Evolutionary conservation across 2,329 filamentous ascomycete genomes (phyloP), one percentile per base, ranked within the genome.

Genomic region (Alternaria conjuncta): DNA sequence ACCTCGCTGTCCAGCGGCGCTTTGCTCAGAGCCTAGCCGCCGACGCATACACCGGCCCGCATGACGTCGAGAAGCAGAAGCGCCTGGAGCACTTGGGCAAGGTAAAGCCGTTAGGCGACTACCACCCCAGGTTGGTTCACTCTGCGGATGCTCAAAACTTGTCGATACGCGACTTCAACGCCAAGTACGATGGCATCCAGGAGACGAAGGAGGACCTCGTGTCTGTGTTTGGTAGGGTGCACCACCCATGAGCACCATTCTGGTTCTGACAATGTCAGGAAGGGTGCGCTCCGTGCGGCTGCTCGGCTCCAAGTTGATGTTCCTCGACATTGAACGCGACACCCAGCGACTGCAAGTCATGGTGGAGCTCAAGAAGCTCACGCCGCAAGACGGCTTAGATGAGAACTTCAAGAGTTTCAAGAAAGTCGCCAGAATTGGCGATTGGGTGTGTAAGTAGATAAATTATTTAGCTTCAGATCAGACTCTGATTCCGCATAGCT

Each of bases 261-360:
- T 49, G 43, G 26, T 59, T 64, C 71, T 81, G 69, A 81, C 68
- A 57, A 66, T 60, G 76, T 77, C 83, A 90, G 93, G 94, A 80
- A 93, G 93, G 77, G 86, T 97, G 67, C 85, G 86, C 73, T 89
- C 89, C 50, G 87, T 92, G 75, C 91, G 93, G 66, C 84, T 87
- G 51, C 86, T 89, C 58, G 90, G 94, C 69, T 90, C 88, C 71
- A 93, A 92, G 80, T 88, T 99, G 71, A 84, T 93, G 67, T 99
- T 99, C 79, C 79, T 97, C 69, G 92, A 96, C 80, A 82, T 98
- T 54, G 84, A 89, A 70, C 89, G 93, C 78, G 89, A 93, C 75
- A 90, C 89, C 61, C 82, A 88, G 70, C 87, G 86, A 67, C 80
- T 96, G 32, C 96, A 99, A 81, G 86, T 90, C 65, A 89, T 97